A percentile compares a stretch with the other conserved stretches of the same genome.
Conservation (phyloP, 345 rosid genomes). For the Sisymbrium altissimum region DNA sequence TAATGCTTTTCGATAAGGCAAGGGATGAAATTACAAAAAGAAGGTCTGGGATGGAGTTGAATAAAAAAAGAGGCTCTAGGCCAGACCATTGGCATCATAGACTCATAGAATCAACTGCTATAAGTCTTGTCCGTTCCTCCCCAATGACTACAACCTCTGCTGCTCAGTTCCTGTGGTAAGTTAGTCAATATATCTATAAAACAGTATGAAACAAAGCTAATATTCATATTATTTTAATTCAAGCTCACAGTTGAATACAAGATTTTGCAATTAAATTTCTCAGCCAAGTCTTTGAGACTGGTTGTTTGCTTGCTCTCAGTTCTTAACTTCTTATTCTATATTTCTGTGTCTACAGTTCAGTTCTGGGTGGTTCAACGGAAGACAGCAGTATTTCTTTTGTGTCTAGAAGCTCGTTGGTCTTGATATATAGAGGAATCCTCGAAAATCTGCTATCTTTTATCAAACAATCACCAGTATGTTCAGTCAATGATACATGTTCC, state of each 20-base stretch:
- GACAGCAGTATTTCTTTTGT: conserved; percentile 48
- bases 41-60: conserved; percentile 39
- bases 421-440: conserved; percentile 47
- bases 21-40: conserved; percentile 50
- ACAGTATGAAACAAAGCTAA: conserved; percentile 9
- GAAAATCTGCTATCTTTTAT: conserved; percentile 55
- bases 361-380: conserved; percentile 68
- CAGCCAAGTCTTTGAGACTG: conserved; percentile 4
- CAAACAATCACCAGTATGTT: conserved; percentile 54
- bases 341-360: conserved; percentile 56
- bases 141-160: conserved; percentile 43
- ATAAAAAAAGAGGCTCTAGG: conserved; percentile 40
- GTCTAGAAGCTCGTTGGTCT: conserved; percentile 49
- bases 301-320: conserved; percentile 20
- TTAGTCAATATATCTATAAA: conserved; percentile 1
- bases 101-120: conserved; percentile 73
- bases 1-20: conserved; percentile 69
- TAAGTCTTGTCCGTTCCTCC: conserved; percentile 46
- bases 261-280: not conserved
- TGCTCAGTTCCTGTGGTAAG: conserved; percentile 65
- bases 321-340: conserved; percentile 1
- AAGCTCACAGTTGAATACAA: not conserved
- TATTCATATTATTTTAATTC: not conserved
- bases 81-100: conserved; percentile 71
- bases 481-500: conserved; percentile 52